Evolutionary conservation across 2,329 filamentous ascomycete genomes (phyloP).

Genomic region (Drechslerella coelobrocha): DNA sequence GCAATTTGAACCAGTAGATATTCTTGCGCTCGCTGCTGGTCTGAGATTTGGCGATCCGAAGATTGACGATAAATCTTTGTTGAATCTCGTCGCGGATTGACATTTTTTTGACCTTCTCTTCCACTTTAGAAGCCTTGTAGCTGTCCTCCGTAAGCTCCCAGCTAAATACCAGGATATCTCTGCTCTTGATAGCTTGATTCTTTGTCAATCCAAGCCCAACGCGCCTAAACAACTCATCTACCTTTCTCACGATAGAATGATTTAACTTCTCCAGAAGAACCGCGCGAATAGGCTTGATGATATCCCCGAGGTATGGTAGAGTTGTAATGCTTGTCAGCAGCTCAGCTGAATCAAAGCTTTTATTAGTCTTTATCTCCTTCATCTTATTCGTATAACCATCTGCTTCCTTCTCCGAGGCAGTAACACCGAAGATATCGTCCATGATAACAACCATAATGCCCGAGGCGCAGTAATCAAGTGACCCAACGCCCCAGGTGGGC

Average conservation of each 20-base stretch:
- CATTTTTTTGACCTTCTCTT: conserved; percentile 58
- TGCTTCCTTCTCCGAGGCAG: conserved; percentile 94
- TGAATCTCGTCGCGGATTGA: conserved; percentile 67
- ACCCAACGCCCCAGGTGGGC: conserved; percentile 76
- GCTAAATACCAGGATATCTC: conserved; percentile 88
- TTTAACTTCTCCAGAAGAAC: conserved; percentile 85
- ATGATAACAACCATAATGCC: conserved; percentile 84
- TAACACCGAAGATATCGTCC: conserved; percentile 94
- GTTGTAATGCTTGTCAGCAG: conserved; percentile 83
- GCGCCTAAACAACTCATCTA: conserved; percentile 84
- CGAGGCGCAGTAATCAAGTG: conserved; percentile 84
- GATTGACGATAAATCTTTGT: conserved; percentile 78
- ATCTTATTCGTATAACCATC: conserved; percentile 94
- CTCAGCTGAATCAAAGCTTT: conserved; percentile 97
- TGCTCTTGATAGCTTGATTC: conserved; percentile 78
- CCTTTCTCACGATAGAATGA: conserved; percentile 81
- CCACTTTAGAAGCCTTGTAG: conserved; percentile 69
- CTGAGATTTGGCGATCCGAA: conserved; percentile 76
- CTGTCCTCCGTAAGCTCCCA: conserved; percentile 91
- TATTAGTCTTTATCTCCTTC: conserved; percentile 97
- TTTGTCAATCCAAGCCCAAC: conserved; percentile 82
- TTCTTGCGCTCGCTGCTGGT: conserved; percentile 74
- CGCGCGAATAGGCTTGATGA: conserved; percentile 78
- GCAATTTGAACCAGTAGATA: conserved; percentile 84
- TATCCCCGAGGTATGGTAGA: conserved; percentile 72